Percentiles rank a stretch among this genome's conserved stretches.
Evolutionary conservation across 257 asterid genomes (phyloP).

Genomic region (Solanum chaucha): DNA sequence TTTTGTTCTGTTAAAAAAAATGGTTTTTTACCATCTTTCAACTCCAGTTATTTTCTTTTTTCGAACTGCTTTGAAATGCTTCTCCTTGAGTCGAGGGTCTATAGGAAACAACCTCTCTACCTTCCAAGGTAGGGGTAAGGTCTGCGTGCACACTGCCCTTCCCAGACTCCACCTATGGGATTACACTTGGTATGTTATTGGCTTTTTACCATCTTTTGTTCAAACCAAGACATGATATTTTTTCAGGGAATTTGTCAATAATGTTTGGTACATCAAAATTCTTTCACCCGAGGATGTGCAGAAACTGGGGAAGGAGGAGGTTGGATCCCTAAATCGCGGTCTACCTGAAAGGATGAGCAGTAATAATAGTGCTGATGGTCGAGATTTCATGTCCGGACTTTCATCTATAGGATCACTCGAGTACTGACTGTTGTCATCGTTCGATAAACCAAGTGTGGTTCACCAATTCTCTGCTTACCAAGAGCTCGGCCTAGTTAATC

Average conservation of each 20-base stretch:
- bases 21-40: too few species aligned
- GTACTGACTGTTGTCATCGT: constrained; percentile 18
- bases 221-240: background rate
- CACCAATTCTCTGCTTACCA: background rate
- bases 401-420: constrained; percentile 69
- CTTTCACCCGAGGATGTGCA: constrained; percentile 88
- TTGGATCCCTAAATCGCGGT: constrained; percentile 33
- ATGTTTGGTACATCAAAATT: constrained; percentile 97
- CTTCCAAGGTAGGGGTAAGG: background rate
- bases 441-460: background rate
- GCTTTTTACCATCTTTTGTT: background rate
- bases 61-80: background rate
- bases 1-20: too few species aligned
- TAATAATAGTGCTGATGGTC: constrained; percentile 29
- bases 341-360: constrained; percentile 41
- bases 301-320: constrained; percentile 62
- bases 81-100: background rate
- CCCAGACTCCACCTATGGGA: background rate
- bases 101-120: background rate
- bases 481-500: background rate
- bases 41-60: background rate
- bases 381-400: constrained; percentile 37
- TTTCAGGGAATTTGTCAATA: constrained; percentile 80
- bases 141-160: background rate
- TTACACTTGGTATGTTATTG: background rate